Evolutionary conservation across 345 rosid species (phyloP), one percentile per base, ranked within the genome.

Genomic region (Brassica carinata): DNA sequence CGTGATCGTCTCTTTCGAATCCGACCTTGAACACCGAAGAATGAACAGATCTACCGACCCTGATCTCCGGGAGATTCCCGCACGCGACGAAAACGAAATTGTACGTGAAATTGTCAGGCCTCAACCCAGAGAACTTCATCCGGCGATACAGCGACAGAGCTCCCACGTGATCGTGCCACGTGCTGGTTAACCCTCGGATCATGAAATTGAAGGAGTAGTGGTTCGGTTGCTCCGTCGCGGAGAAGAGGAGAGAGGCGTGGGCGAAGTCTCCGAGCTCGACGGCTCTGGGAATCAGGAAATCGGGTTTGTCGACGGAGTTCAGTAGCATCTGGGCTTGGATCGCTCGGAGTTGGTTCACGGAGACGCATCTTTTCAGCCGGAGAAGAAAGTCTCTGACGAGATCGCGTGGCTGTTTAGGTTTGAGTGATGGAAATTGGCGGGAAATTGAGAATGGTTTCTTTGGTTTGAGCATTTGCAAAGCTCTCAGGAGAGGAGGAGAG

Each of bases 191-290:
- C 19, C 96, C 99, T 29, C 94, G 86, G 82, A 95, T 90, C 94
- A 95, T 89, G 63, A 91, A 67, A 67, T 90, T 95, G 86, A 89
- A 95, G 9, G 96, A 88, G 67, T 88, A 86, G n/a, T 89, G 89
- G 66, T 90, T 82, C 33, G 94, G 97, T 5, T 33, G 61, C 4
- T 87, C 87, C 43, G 92, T 84, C 4, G 73, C 89, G 66, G 83
- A 55, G 82, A 93, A 91, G 48, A 95, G 72, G 59, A 83, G 74
- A 33, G 89, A 85, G 19, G 97, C 91, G 30, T 95, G 90, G 68
- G 63, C 2, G 66, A 84, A 84, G 82, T 91, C 87, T 34, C 84
- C 87, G 76, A 92, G 84, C 43, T 84, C 87, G 53, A 94, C 84
- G 84, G 91, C 84, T 66, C 81, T 91, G 76, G 91, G 82, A 81